Percentiles rank a stretch among this genome's conserved stretches.
These are phyloP conservation scores for Vigna trinervia DNA, from an alignment of 306 rosid species.

Conservation along the genomic window DNA sequence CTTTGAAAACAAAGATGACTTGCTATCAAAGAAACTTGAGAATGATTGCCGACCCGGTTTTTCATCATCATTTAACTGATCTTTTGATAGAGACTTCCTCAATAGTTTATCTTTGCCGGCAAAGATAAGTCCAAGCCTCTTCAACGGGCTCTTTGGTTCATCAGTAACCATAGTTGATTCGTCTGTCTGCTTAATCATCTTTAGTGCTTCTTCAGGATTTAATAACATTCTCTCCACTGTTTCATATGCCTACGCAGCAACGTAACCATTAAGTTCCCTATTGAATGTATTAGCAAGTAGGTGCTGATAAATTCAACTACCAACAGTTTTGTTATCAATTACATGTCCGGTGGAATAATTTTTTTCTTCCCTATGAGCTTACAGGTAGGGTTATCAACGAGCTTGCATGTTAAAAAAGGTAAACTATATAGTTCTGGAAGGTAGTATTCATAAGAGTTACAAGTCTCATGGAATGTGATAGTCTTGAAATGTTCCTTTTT, in stretches of 20 bases:
- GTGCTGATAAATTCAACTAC: slow-evolving; percentile 18
- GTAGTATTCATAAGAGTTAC: not conserved
- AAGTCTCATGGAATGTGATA: slow-evolving; percentile 7
- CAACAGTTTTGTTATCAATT: slow-evolving; percentile 21
- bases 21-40: slow-evolving; percentile 80
- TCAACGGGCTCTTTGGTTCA: slow-evolving; percentile 69
- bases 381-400: slow-evolving; percentile 22
- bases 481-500: not conserved
- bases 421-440: slow-evolving; percentile 8
- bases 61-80: slow-evolving; percentile 52
- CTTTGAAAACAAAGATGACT: slow-evolving; percentile 81
- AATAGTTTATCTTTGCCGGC: slow-evolving; percentile 66
- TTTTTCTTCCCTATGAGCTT: slow-evolving; percentile 14
- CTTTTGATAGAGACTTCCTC: slow-evolving; percentile 55
- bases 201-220: slow-evolving; percentile 86
- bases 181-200: slow-evolving; percentile 72
- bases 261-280: slow-evolving; percentile 11
- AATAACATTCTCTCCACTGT: slow-evolving; percentile 82
- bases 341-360: slow-evolving; percentile 10
- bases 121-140: slow-evolving; percentile 74
- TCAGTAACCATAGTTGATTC: slow-evolving; percentile 48
- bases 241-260: slow-evolving; percentile 74
- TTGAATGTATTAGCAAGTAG: slow-evolving; percentile 20
- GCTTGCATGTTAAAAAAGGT: not conserved
- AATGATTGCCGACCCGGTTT: slow-evolving; percentile 66